phyloP scores from a whole-genome alignment of 495 filamentous ascomycete species.

The Xylaria intraflava region DNA sequence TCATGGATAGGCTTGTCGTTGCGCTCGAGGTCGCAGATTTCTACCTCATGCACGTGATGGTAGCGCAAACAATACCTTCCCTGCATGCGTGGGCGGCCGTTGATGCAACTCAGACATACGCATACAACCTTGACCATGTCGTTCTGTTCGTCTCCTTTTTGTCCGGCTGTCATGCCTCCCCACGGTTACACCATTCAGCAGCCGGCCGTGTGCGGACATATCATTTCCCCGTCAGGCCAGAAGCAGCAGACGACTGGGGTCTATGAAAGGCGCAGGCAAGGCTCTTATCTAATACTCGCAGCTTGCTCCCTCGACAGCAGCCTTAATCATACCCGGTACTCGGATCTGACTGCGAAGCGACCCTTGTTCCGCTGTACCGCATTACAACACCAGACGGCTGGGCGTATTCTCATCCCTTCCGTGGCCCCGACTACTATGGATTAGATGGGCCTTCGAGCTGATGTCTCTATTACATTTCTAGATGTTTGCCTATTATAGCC shows the following conservation, averaged over 20 bases:
- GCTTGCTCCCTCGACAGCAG: background rate
- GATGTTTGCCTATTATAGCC: too few species aligned
- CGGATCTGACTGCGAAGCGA: conserved; percentile 3
- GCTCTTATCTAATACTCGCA: background rate
- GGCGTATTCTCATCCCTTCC: background rate
- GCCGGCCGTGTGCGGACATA: background rate
- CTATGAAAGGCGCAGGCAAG: background rate
- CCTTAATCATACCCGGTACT: conserved; percentile 8
- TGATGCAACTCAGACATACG: conserved; percentile 8
- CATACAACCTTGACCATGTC: conserved; percentile 11
- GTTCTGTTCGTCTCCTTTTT: background rate
- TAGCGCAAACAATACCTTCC: conserved; percentile 6
- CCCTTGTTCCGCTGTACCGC: background rate
- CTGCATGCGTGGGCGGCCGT: conserved; percentile 7
- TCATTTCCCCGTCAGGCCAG: background rate
- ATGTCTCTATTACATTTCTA: background rate
- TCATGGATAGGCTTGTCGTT: conserved; percentile 1
- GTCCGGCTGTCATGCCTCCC: background rate
- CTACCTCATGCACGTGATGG: conserved; percentile 10
- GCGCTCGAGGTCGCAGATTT: background rate
- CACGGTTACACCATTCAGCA: background rate
- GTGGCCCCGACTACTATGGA: too few species aligned
- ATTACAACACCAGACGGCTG: conserved; percentile 3
- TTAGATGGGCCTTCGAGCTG: too few species aligned
- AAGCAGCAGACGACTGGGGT: background rate